These are phyloP conservation scores for Diaporthe humulicola DNA, from an alignment of 2,329 filamentous ascomycete genomes.

Conservation along the genomic window DNA sequence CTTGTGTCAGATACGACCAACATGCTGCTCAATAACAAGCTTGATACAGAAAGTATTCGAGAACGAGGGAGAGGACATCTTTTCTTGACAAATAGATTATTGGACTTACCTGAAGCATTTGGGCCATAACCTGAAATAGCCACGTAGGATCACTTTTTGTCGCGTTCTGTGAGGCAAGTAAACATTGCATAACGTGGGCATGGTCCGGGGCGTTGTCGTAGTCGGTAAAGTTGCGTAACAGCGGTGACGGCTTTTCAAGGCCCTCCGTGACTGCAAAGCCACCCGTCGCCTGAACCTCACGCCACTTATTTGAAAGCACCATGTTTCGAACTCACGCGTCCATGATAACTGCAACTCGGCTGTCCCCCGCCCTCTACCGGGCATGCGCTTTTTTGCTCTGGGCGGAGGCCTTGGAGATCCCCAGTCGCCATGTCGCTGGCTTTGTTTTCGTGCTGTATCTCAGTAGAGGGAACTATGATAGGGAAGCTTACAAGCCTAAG, in stretches of 20 bases:
- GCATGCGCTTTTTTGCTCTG: not conserved
- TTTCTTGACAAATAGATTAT: not conserved
- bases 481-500: constrained; percentile 98
- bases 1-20: constrained; percentile 55
- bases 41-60: not conserved
- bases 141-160: not conserved
- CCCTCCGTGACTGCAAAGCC: not conserved
- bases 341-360: not conserved
- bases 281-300: not conserved
- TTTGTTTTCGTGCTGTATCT: constrained; percentile 97
- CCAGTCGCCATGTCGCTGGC: constrained; percentile 88
- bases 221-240: not conserved
- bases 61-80: not conserved
- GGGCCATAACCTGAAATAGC: not conserved
- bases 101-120: not conserved
- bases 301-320: not conserved
- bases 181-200: not conserved
- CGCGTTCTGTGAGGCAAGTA: not conserved
- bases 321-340: not conserved
- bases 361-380: not conserved
- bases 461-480: constrained; percentile 93
- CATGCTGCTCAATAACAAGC: not conserved
- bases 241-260: not conserved
- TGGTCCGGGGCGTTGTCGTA: not conserved
- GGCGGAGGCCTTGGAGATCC: not conserved